phyloP scores from a whole-genome alignment of 306 rosid genomes.

The Erythrophleum fordii region DNA sequence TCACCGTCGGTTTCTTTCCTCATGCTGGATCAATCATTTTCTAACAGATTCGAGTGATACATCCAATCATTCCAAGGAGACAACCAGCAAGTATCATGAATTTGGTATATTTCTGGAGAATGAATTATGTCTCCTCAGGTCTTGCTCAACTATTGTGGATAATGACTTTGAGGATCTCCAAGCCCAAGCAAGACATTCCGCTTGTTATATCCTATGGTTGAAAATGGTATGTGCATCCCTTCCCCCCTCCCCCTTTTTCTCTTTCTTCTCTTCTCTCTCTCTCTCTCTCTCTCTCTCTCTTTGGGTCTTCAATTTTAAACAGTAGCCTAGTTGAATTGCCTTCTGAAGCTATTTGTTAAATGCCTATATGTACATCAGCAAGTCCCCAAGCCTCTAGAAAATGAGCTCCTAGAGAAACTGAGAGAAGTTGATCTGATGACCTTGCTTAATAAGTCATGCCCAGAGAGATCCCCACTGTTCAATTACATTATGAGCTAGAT shows the following conservation, averaged over 20 bases:
- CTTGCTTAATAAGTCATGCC: conserved; percentile 59
- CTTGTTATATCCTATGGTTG: conserved; percentile 74
- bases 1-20: conserved; percentile 84
- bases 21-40: conserved; percentile 61
- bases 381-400: conserved; percentile 49
- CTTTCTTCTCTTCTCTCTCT: neutral
- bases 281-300: neutral
- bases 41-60: conserved; percentile 19
- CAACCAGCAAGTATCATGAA: conserved; percentile 35
- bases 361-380: conserved; percentile 59
- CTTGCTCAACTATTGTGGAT: conserved; percentile 58
- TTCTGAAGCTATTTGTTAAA: conserved; percentile 25
- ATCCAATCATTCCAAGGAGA: conserved; percentile 43
- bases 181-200: conserved; percentile 67
- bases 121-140: conserved; percentile 57
- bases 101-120: conserved; percentile 53
- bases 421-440: conserved; percentile 53
- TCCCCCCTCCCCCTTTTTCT: too few relatives aligned
- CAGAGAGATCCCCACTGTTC: conserved; percentile 65
- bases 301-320: conserved; percentile 6
- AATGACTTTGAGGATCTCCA: conserved; percentile 67
- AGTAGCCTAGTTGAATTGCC: conserved; percentile 17
- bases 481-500: conserved; percentile 49
- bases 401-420: conserved; percentile 54
- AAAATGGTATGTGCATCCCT: conserved; percentile 48